Evolutionary conservation across 495 filamentous ascomycete genomes (phyloP).

Genomic region (Jackrogersella multiformis): DNA sequence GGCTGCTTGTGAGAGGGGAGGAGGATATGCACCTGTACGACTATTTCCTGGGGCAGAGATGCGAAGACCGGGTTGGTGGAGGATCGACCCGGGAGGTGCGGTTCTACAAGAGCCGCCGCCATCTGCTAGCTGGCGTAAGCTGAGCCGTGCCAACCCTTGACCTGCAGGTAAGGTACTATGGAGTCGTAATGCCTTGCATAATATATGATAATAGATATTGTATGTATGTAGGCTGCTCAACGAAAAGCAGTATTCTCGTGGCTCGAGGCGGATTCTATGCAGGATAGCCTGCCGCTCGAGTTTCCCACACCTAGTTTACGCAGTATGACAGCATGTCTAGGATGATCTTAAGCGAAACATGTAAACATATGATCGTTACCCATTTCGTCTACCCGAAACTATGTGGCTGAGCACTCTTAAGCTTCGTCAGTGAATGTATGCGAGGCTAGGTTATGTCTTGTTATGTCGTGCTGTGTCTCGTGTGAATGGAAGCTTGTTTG

Average conservation of each 20-base stretch:
- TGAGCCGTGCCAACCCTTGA: conserved; percentile 1
- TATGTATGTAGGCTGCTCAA: background rate
- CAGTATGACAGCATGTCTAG: conserved; percentile 17
- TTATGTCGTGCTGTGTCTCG: too few species aligned
- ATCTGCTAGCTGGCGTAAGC: conserved; percentile 27
- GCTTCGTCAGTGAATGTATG: conserved; percentile 29
- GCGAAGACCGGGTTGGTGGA: conserved; percentile 14
- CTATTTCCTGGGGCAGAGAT: conserved; percentile 23
- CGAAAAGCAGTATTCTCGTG: background rate
- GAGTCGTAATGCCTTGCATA: conserved; percentile 15
- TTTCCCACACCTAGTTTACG: conserved; percentile 25
- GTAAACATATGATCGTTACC: conserved; percentile 1
- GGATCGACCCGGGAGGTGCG: conserved; percentile 19
- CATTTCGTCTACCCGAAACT: conserved; percentile 14
- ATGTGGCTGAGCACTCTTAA: conserved; percentile 20
- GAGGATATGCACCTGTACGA: conserved; percentile 15
- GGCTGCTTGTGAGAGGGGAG: background rate
- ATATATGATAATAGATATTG: background rate
- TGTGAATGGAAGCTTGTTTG: conserved; percentile 22
- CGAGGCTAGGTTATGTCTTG: conserved; percentile 17
- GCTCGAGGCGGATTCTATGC: conserved; percentile 4
- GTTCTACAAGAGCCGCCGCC: conserved; percentile 23
- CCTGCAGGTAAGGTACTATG: background rate
- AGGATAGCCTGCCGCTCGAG: conserved; percentile 5
- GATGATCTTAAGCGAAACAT: background rate